These are phyloP conservation scores for Entonaema liquescens DNA, from an alignment of 495 filamentous ascomycete species.

Conservation along the genomic window DNA sequence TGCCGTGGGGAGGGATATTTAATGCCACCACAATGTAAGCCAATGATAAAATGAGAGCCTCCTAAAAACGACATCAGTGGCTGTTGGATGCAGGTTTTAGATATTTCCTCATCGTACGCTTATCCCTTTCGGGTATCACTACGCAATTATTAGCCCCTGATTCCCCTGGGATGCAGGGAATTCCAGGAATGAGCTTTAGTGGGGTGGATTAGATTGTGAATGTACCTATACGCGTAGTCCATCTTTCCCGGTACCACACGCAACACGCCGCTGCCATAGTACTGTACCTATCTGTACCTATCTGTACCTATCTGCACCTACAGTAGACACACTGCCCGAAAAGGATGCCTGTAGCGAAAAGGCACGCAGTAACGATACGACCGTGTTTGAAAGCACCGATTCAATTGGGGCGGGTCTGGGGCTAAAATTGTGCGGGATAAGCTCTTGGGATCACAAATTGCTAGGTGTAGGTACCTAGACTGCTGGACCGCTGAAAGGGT, in stretches of 20 bases:
- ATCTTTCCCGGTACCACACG: neutral
- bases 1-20: conserved; percentile 25
- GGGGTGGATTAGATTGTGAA: conserved; percentile 15
- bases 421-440: conserved; percentile 43
- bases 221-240: conserved; percentile 15
- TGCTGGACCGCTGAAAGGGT: neutral
- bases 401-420: conserved; percentile 40
- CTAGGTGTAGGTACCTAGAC: neutral
- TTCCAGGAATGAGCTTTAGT: conserved; percentile 38
- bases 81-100: conserved; percentile 32
- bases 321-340: neutral
- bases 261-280: neutral
- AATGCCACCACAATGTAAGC: neutral
- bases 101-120: conserved; percentile 8
- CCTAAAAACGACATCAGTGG: conserved; percentile 37
- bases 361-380: conserved; percentile 35
- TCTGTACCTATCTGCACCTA: too few species aligned
- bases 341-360: conserved; percentile 3
- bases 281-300: neutral
- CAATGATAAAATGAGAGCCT: conserved; percentile 39
- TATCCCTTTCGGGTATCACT: conserved; percentile 21
- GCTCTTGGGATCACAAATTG: conserved; percentile 27
- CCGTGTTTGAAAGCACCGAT: conserved; percentile 38
- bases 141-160: conserved; percentile 36
- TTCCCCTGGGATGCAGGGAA: conserved; percentile 36